Evolutionary conservation across 176 grass and related monocot genomes (phyloP).

Genomic region (Dactylis glomerata): DNA sequence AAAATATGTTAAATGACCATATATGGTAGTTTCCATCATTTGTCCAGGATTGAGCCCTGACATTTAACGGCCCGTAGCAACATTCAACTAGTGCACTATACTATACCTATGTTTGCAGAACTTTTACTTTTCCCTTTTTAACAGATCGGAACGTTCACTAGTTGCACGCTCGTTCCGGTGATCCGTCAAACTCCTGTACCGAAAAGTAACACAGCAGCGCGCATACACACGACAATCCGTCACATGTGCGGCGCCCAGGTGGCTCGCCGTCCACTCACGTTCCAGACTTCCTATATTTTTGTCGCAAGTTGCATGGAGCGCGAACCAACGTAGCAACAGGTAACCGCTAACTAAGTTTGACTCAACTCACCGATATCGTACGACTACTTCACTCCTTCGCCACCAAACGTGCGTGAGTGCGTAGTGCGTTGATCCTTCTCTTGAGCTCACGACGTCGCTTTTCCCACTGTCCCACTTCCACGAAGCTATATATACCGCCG

Average conservation of each 20-base stretch:
- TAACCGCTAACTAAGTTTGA: conserved; percentile 29
- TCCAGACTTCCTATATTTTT: neutral
- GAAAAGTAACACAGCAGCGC: neutral
- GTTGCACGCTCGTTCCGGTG: neutral
- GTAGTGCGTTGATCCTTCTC: neutral
- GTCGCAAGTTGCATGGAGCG: neutral
- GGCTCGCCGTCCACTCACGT: neutral
- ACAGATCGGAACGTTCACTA: neutral
- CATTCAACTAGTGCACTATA: too few species aligned
- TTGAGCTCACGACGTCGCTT: neutral
- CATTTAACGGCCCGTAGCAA: too few species aligned
- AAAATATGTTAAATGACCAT: too few species aligned
- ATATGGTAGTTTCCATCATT: too few species aligned
- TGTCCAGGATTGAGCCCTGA: too few species aligned
- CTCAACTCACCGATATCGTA: neutral
- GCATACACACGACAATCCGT: neutral
- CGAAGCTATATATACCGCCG: conserved; percentile 4
- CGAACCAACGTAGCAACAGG: conserved; percentile 34
- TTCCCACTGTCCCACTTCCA: neutral
- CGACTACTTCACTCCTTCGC: neutral
- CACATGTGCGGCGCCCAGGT: neutral
- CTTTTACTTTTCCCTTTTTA: neutral
- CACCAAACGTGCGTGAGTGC: conserved; percentile 23
- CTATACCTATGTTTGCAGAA: too few species aligned
- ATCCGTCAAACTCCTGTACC: neutral